Percentiles rank a stretch among this genome's conserved stretches.
Evolutionary conservation across 2,329 filamentous ascomycete genomes (phyloP).

Genomic region (Aspergillus felis): DNA sequence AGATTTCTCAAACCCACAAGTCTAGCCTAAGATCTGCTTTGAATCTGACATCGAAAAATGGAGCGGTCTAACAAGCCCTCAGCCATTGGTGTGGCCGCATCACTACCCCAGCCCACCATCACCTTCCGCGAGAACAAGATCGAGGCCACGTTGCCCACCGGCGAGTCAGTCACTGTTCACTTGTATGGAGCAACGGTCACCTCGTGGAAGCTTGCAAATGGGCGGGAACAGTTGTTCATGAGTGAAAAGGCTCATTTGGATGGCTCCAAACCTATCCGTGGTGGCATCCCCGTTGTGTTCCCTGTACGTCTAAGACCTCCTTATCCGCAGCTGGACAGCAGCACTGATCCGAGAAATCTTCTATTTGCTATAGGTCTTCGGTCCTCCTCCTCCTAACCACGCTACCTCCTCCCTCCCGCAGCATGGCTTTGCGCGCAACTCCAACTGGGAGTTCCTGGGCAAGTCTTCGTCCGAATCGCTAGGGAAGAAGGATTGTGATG

Average conservation of each 20-base stretch:
- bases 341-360: neutral
- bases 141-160: constrained; percentile 75
- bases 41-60: constrained; percentile 41
- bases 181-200: constrained; percentile 90
- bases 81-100: constrained; percentile 69
- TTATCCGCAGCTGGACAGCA: constrained; percentile 8
- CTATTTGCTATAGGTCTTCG: constrained; percentile 62
- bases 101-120: constrained; percentile 72
- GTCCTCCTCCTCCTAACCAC: constrained; percentile 70
- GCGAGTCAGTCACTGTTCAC: constrained; percentile 79
- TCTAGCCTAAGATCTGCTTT: neutral
- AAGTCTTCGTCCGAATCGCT: constrained; percentile 40
- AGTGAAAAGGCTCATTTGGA: constrained; percentile 77
- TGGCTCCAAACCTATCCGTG: constrained; percentile 82
- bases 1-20: neutral
- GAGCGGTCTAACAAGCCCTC: constrained; percentile 81
- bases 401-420: constrained; percentile 78
- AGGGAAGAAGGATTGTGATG: constrained; percentile 46
- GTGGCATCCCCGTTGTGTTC: constrained; percentile 89
- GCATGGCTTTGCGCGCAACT: constrained; percentile 90
- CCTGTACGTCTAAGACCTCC: constrained; percentile 58
- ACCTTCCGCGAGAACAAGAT: constrained; percentile 70
- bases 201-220: constrained; percentile 81
- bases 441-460: constrained; percentile 77
- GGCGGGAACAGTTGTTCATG: constrained; percentile 80